A percentile compares a stretch with the other conserved stretches of the same genome.
These are phyloP conservation scores for Apiospora marii DNA, from an alignment of 2,329 filamentous ascomycete species.

Conservation along the genomic window DNA sequence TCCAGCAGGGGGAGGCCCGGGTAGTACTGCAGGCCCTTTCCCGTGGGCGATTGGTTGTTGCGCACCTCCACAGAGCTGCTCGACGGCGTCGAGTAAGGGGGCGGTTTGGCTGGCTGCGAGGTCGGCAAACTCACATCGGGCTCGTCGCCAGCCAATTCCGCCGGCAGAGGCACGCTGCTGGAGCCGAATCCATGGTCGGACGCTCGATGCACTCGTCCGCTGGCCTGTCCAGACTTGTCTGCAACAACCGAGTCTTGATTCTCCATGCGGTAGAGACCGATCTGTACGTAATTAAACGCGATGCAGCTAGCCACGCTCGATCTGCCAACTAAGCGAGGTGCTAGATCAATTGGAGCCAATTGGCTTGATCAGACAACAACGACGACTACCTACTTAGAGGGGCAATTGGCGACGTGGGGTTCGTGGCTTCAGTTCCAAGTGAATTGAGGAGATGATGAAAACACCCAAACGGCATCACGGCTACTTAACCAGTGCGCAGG, in stretches of 20 bases:
- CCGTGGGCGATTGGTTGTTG: conserved; percentile 23
- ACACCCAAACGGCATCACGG: not conserved
- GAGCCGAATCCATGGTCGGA: not conserved
- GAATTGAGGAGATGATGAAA: too few species aligned
- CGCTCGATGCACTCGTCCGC: conserved; percentile 6
- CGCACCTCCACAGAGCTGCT: conserved; percentile 31
- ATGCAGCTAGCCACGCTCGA: not conserved
- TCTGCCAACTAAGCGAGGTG: not conserved
- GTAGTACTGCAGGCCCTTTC: conserved; percentile 47
- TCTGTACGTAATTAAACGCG: not conserved
- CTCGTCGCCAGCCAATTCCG: not conserved
- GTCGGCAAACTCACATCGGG: not conserved
- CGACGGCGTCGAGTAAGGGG: conserved; percentile 42
- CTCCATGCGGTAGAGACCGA: conserved; percentile 5
- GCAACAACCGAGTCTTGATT: not conserved
- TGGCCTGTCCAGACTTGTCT: conserved; percentile 11
- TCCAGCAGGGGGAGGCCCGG: conserved; percentile 58
- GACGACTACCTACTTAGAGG: not conserved
- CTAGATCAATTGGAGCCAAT: not conserved
- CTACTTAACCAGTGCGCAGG: not conserved
- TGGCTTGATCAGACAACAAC: not conserved
- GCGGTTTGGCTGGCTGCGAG: conserved; percentile 24
- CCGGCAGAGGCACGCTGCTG: conserved; percentile 6
- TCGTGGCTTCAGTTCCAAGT: not conserved
- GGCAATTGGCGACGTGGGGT: not conserved